phyloP scores from a whole-genome alignment of 306 rosid species.

The Parietaria judaica region DNA sequence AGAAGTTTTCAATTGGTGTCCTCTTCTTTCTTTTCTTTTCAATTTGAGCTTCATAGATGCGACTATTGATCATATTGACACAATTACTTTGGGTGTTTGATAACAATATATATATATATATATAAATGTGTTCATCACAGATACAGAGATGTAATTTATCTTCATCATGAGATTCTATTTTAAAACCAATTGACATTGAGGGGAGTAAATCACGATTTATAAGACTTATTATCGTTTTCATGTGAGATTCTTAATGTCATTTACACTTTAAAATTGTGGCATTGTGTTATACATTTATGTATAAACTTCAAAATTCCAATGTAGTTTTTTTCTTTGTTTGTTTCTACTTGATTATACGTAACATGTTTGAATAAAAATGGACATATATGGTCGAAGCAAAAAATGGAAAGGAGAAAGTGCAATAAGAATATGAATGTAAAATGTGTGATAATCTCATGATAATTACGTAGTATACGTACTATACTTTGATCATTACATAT shows the following conservation, averaged over 20 bases:
- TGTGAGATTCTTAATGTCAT: too few relatives aligned
- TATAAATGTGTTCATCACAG: not conserved
- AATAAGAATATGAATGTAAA: slow-evolving; percentile 6
- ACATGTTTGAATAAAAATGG: not conserved
- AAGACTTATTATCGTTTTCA: not conserved
- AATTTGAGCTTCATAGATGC: too few relatives aligned
- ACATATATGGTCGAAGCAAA: not conserved
- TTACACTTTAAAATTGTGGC: too few relatives aligned
- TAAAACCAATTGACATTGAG: not conserved
- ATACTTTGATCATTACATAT: too few relatives aligned
- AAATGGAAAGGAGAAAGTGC: not conserved
- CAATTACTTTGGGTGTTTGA: too few relatives aligned
- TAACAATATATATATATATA: not conserved
- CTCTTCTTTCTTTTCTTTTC: too few relatives aligned
- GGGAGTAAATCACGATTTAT: too few relatives aligned
- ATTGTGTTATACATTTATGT: too few relatives aligned
- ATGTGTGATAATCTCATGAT: slow-evolving; percentile 14
- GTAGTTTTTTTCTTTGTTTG: not conserved
- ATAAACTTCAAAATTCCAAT: not conserved
- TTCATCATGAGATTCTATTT: not conserved
- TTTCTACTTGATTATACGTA: not conserved
- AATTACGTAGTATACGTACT: too few relatives aligned
- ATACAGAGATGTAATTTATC: not conserved
- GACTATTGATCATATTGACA: too few relatives aligned
- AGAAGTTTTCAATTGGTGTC: too few relatives aligned